Evolutionary conservation across 192 early-diverging fungal genomes (phyloP), one percentile per base, ranked within the genome.

Genomic region (Lunasporangiospora selenospora): DNA sequence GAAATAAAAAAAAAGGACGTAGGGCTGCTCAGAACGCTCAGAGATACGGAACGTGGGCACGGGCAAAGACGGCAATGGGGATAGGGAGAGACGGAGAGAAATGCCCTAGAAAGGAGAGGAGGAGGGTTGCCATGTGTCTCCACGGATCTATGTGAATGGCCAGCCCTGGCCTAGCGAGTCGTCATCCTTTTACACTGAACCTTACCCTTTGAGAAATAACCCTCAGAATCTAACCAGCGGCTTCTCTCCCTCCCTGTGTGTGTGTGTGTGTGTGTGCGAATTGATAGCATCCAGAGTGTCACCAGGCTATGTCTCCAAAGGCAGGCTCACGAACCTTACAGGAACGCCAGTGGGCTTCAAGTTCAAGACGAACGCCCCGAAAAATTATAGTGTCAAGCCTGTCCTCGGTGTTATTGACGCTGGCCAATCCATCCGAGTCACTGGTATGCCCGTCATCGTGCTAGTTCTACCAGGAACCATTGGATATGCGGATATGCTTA

Each of bases 361-460:
- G 62, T 65, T 80, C 47, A 80, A 80, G 62, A 80, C 78, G 24
- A 80, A 80, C 33, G 65, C 78, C 13, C 78, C 78, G 19, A 57
- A 58, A 33, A 67, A 75, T 33, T 80, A 80, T 34, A 75, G 65
- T 11, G 78, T 80, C 41, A 75, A 75, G 42, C 78, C 78, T n/a
- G 78, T 80, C 23, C 48, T 71, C n/a, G 78, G 73, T 4, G 56
- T 64, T 15, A n/a, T 80, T 36, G 50, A 42, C 19, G 55, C 71
- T 10, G 58, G 64, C 39, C 66, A 63, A 36, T 54, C 61, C 23
- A 39, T 76, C 44, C 69, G 76, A 53, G 57, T 76, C 27, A 71
- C 60, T 62, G 78, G 78, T 80, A 80, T 4, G 54, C n/a, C n/a
- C n/a, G n/a, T n/a, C n/a, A n/a, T n/a, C n/a, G n/a, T n/a, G n/a